Base-by-base conservation (phyloP, 2,329 filamentous ascomycete species). In the Fusarium sp. region DNA sequence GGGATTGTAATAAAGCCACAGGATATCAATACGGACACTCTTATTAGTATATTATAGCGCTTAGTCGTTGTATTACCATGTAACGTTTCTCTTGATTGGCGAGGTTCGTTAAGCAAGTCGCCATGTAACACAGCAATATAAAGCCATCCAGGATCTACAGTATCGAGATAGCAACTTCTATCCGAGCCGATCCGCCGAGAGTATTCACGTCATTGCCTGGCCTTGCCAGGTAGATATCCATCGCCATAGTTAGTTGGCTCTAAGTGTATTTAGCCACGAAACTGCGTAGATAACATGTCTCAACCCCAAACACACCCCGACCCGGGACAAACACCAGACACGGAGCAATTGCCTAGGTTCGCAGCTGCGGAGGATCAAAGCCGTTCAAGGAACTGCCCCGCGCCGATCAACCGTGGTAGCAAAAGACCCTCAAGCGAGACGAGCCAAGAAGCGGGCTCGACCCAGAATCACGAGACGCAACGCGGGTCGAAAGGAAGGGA, bases 391-490 rank as follows among this genome's bases (percentile, higher is more conserved):
- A 9, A 33, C n/a, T 41, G 31, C 48, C 31, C 61, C 24, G 33
- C 43, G 60, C 29, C 29, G 60, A 54, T 54, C 60, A 54, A 50
- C n/a, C 59, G 41, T 48, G n/a, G 41, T n/a, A 48, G 59, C 39
- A 63, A 63, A 63, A 41, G 20, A 37, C n/a, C 31, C 45, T 33
- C 27, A 57, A 45, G 50, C 50, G 62, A 64, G 43, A 41, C 35
- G 31, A 58, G 62, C 62, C 62, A 64, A 64, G 48, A 45, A 43
- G 16, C 16, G 20, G 27, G 18, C 45, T 64, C 62, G 62, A 22
- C 27, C 50, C 62, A 64, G 48, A 24, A 64, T 58, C 48, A 64
- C 37, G 62, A 58, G 37, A 64, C 29, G 18, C n/a, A 39, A 29
- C 48, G 24, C 22, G 24, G 33, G 43, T 31, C 37, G 37, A 45